Evolutionary conservation across 1,284 basidiomycete species (phyloP).

Genomic region (Ganoderma boninense): DNA sequence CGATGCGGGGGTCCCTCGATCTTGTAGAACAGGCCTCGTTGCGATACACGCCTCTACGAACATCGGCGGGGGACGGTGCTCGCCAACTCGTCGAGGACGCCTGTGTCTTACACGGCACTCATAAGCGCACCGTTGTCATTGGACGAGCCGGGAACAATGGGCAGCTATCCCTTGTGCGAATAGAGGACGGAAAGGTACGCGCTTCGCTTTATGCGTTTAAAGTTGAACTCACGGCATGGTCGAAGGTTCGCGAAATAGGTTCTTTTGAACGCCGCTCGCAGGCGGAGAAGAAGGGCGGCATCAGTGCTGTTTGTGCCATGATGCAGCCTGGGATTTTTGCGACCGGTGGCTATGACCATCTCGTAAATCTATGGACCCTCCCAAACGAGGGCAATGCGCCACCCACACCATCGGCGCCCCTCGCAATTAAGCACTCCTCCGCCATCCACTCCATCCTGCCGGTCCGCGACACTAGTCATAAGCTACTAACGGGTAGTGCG

Average conservation of each 20-base stretch:
- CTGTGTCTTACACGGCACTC: conserved; percentile 45
- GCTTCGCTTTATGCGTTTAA: not conserved
- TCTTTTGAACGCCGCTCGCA: conserved; percentile 43
- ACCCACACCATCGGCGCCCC: conserved; percentile 32
- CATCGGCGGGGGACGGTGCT: conserved; percentile 7
- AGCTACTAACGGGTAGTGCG: conserved; percentile 56
- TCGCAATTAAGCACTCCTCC: conserved; percentile 55
- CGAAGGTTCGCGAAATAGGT: conserved; percentile 25
- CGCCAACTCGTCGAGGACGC: conserved; percentile 51
- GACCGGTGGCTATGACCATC: conserved; percentile 60
- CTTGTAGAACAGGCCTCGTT: conserved; percentile 31
- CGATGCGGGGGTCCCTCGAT: conserved; percentile 49
- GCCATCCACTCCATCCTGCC: conserved; percentile 53
- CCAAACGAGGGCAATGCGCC: conserved; percentile 41
- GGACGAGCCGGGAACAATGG: conserved; percentile 49
- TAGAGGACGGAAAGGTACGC: conserved; percentile 18
- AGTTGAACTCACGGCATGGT: not conserved
- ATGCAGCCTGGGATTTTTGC: conserved; percentile 51
- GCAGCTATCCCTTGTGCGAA: conserved; percentile 43
- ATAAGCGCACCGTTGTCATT: conserved; percentile 43
- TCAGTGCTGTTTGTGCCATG: conserved; percentile 52
- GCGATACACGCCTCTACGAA: conserved; percentile 14
- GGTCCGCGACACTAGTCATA: conserved; percentile 53
- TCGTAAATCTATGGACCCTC: conserved; percentile 56
- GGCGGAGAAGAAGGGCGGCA: conserved; percentile 46